Evolutionary conservation across 2,329 filamentous ascomycete species (phyloP).

Genomic region (Biscogniauxia sp.): DNA sequence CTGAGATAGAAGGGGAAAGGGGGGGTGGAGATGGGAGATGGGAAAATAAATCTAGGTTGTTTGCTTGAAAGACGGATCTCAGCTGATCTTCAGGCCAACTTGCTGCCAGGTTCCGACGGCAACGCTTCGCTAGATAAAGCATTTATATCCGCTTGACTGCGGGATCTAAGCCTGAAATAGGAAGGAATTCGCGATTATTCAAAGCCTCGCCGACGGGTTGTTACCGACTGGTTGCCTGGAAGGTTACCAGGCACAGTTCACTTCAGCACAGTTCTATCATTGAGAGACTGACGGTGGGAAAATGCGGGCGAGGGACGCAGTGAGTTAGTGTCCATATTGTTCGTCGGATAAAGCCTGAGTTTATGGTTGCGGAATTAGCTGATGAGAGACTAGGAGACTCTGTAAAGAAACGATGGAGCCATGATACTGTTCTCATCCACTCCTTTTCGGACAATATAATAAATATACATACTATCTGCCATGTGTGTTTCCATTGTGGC

Average conservation of each 20-base stretch:
- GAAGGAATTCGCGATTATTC: slow-evolving; percentile 26
- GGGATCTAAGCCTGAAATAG: slow-evolving; percentile 26
- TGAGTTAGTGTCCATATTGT: too few relatives aligned
- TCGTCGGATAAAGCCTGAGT: too few relatives aligned
- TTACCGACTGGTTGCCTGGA: slow-evolving; percentile 9
- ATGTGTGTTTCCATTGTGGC: too few relatives aligned
- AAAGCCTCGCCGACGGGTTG: neutral
- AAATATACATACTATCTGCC: too few relatives aligned
- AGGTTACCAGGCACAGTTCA: neutral
- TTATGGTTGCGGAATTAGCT: too few relatives aligned
- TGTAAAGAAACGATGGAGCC: too few relatives aligned
- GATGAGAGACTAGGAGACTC: too few relatives aligned
- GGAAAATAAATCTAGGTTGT: neutral
- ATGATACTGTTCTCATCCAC: too few relatives aligned
- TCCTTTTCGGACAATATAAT: too few relatives aligned
- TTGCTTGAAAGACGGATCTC: slow-evolving; percentile 1
- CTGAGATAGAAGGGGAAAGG: neutral
- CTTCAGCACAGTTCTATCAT: neutral
- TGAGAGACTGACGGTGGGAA: neutral
- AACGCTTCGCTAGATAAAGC: slow-evolving; percentile 5
- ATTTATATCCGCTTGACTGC: slow-evolving; percentile 21
- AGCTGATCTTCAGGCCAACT: slow-evolving; percentile 9
- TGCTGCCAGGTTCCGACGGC: slow-evolving; percentile 22
- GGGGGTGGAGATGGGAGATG: neutral
- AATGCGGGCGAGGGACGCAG: neutral